These are phyloP conservation scores for Cyclotella sp. DNA, from an alignment of 108 stramenopile genomes.

Conservation along the genomic window DNA sequence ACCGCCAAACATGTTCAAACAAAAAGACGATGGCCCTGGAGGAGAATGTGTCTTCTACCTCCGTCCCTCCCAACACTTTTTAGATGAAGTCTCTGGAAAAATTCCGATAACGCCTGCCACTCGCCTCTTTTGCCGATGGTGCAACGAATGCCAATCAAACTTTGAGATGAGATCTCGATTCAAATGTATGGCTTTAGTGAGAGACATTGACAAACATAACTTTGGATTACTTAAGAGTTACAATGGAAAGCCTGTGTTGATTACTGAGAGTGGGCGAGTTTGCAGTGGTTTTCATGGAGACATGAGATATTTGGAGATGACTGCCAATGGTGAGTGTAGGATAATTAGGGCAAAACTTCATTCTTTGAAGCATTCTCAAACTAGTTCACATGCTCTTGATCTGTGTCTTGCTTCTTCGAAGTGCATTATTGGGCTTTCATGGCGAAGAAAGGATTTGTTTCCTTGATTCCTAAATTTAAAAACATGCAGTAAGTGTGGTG, in stretches of 20 bases:
- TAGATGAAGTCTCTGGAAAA: conserved; percentile 52
- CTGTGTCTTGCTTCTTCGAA: neutral
- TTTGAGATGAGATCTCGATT: conserved; percentile 53
- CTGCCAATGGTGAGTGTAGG: conserved; percentile 52
- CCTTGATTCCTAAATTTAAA: conserved; percentile 60
- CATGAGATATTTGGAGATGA: conserved; percentile 59
- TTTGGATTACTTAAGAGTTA: conserved; percentile 59
- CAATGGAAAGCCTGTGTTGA: conserved; percentile 76
- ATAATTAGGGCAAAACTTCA: neutral
- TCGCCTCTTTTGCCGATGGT: conserved; percentile 59
- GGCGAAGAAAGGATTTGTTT: conserved; percentile 71
- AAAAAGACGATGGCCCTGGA: conserved; percentile 53
- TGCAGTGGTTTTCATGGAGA: conserved; percentile 43
- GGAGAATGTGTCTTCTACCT: conserved; percentile 59
- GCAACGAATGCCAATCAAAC: conserved; percentile 48
- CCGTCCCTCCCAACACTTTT: conserved; percentile 51
- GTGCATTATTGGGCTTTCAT: conserved; percentile 65
- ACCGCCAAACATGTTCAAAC: conserved; percentile 57
- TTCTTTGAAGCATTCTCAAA: neutral
- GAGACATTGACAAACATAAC: conserved; percentile 55
- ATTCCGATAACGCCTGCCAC: conserved; percentile 56
- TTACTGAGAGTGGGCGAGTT: conserved; percentile 61
- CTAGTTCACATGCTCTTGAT: neutral
- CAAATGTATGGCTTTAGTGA: conserved; percentile 65
- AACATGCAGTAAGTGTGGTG: conserved; percentile 46